Evolutionary conservation across 2,329 filamentous ascomycete species (phyloP).

Genomic region (Neonectria hederae): DNA sequence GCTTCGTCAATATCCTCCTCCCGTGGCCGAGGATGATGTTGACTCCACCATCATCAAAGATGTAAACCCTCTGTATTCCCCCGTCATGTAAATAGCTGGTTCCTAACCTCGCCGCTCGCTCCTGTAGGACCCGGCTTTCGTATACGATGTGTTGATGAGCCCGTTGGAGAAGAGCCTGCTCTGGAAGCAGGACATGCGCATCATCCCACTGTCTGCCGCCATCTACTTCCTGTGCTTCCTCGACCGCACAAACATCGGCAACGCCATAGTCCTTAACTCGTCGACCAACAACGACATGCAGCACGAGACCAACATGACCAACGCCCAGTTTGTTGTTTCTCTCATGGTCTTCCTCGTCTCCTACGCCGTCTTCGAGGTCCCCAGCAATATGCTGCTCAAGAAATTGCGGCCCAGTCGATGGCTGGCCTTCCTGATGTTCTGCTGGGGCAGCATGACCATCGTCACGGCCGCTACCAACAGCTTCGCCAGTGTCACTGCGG

Average conservation of each 20-base stretch:
- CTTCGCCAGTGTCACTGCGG: conserved; percentile 71
- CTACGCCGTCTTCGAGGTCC: conserved; percentile 69
- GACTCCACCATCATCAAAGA: conserved; percentile 41
- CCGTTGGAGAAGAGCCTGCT: conserved; percentile 53
- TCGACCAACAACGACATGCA: conserved; percentile 70
- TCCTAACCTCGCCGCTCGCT: conserved; percentile 24
- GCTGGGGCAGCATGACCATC: conserved; percentile 75
- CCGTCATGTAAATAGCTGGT: neutral
- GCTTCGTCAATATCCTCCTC: conserved; percentile 38
- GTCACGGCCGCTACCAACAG: conserved; percentile 70
- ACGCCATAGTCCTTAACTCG: conserved; percentile 72
- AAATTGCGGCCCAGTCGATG: conserved; percentile 70
- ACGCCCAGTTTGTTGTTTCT: conserved; percentile 66
- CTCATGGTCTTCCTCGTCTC: conserved; percentile 71
- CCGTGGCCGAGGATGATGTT: conserved; percentile 40
- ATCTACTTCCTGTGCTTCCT: conserved; percentile 76
- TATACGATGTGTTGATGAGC: conserved; percentile 37
- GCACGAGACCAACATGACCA: conserved; percentile 67
- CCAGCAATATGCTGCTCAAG: conserved; percentile 73
- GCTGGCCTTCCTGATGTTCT: conserved; percentile 72
- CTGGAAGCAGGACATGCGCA: conserved; percentile 69
- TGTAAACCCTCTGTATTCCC: conserved; percentile 26
- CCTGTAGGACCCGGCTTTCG: conserved; percentile 31
- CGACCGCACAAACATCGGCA: conserved; percentile 75
- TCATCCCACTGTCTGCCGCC: conserved; percentile 69